phyloP scores from a whole-genome alignment of 2,329 filamentous ascomycete genomes.

The Penicillium brasilianum region DNA sequence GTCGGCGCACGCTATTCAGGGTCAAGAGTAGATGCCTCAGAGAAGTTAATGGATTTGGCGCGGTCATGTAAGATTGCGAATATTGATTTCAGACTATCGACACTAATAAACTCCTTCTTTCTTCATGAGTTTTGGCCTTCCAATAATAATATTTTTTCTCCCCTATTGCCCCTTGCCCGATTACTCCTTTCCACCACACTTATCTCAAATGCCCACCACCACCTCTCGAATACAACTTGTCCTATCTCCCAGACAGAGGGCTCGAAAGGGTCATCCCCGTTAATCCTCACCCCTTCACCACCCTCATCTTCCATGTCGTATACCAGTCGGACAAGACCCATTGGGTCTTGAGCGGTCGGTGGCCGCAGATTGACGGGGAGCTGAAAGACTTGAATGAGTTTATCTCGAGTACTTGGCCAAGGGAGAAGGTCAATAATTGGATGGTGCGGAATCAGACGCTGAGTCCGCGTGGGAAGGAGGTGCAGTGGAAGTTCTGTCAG shows the following conservation, averaged over 20 bases:
- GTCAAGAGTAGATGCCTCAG: slow-evolving; percentile 4
- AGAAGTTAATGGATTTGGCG: neutral
- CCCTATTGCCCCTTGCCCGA: slow-evolving; percentile 55
- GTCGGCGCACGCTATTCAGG: slow-evolving; percentile 31
- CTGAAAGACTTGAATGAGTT: slow-evolving; percentile 58
- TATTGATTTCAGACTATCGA: neutral
- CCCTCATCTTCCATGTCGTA: slow-evolving; percentile 63
- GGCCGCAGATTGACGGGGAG: slow-evolving; percentile 58
- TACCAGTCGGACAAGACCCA: slow-evolving; percentile 58
- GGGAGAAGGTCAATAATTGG: slow-evolving; percentile 63
- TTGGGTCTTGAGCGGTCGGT: slow-evolving; percentile 51
- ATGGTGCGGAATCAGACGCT: slow-evolving; percentile 60
- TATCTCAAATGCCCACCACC: slow-evolving; percentile 66
- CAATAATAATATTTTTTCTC: slow-evolving; percentile 36
- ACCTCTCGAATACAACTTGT: slow-evolving; percentile 62
- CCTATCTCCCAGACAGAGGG: slow-evolving; percentile 62
- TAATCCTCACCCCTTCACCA: slow-evolving; percentile 58
- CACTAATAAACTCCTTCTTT: neutral
- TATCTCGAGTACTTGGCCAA: slow-evolving; percentile 61
- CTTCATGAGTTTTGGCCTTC: neutral
- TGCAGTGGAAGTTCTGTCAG: slow-evolving; percentile 50
- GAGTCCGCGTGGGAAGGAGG: slow-evolving; percentile 58
- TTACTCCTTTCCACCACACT: slow-evolving; percentile 61
- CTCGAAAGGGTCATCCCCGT: slow-evolving; percentile 57
- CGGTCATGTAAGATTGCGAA: neutral